Evolutionary conservation across 179 eudicot species (phyloP), one percentile per base, ranked within the genome.

Genomic region (Amaranthus tricolor): DNA sequence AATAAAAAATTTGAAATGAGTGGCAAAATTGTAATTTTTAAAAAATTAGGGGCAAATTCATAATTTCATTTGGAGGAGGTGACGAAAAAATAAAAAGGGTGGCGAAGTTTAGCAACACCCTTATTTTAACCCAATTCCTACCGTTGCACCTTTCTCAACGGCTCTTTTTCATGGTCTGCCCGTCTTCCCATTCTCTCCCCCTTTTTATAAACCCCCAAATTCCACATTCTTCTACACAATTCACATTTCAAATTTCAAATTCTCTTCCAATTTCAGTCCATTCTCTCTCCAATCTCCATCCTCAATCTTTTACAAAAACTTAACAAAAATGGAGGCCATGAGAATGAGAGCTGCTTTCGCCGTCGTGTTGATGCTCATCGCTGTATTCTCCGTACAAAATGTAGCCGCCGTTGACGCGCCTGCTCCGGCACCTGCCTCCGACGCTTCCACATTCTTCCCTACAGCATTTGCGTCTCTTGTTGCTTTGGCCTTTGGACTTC

Each of bases 381-480:
- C 86, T 2, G 53, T 80, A 11, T 66, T 67, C 21, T 80, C 83
- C 11, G 69, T 76, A 78, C 73, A 68, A 14, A 79, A 76, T 17
- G 72, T 74, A 45, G 80, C 72, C 14, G 85, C 88, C 0, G 72
- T 48, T 4, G 83, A 71, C 2, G 84, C 85, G 0, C 88, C 88
- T 0, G 88, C 89, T 0, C 88, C 87, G 2, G 75, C 78, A 0
- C 89, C 89, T 0, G 72, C 62, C 52, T 79, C 89, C 0, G 89
- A 78, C 54, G 86, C 89, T 70, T 6, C 73, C 74, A 43, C 45
- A 2, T 80, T 82, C 74, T 76, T 84, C 6, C 89, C 89, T 4
- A 62, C 89, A 3, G 82, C 80, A 7, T 71, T 83, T 17, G 89
- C 86, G 54, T 86, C 89, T 43, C n/a, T 81, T 8, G 82, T 66